A percentile compares a stretch with the other conserved stretches of the same genome.
Evolutionary conservation across 1,284 basidiomycete species (phyloP).

Genomic region (Puccinia coronata): DNA sequence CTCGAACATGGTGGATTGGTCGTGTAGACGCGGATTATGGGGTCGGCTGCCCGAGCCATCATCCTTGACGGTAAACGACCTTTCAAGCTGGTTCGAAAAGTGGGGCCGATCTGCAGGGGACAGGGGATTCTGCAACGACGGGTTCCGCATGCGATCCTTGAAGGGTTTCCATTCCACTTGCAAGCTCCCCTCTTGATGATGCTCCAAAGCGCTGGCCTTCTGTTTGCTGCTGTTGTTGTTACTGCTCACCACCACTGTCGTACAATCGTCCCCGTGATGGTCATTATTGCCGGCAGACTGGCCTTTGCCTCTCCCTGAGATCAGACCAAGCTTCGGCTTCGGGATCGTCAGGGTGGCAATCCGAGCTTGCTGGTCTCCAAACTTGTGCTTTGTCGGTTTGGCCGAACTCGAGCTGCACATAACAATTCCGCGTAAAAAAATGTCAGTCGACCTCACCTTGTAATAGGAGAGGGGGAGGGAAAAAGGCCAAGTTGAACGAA

Average conservation of each 20-base stretch:
- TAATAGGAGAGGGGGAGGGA: background rate
- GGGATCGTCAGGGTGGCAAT: background rate
- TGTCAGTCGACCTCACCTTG: background rate
- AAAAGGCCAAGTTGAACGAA: background rate
- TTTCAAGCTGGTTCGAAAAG: background rate
- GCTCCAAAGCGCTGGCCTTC: background rate
- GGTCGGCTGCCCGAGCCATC: background rate
- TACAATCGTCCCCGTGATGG: too few relatives aligned
- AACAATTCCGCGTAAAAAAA: background rate
- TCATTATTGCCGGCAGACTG: background rate
- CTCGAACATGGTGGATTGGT: too few relatives aligned
- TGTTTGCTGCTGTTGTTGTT: background rate
- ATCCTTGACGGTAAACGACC: background rate
- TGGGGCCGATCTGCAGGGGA: background rate
- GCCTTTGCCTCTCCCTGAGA: too few relatives aligned
- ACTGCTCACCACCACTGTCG: too few relatives aligned
- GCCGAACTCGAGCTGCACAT: background rate
- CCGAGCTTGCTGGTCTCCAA: background rate
- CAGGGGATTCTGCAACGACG: background rate
- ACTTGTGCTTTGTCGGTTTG: background rate
- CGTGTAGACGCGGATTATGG: background rate
- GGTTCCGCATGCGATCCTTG: background rate
- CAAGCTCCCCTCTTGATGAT: background rate
- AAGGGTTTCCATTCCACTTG: background rate
- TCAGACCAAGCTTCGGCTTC: too few relatives aligned